These are phyloP conservation scores for Mycotypha africana DNA, from an alignment of 371 early-diverging fungal genomes.

Conservation along the genomic window DNA sequence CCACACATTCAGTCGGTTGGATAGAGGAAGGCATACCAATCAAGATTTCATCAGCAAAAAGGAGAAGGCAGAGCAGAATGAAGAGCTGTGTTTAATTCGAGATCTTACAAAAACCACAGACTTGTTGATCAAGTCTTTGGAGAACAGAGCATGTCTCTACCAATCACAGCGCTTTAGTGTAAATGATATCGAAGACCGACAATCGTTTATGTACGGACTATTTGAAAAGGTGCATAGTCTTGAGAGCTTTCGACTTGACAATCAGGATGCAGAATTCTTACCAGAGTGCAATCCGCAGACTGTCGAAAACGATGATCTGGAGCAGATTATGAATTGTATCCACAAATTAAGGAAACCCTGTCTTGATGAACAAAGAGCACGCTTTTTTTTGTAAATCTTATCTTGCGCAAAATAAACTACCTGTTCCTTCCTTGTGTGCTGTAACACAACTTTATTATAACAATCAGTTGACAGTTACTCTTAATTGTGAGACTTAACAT, in stretches of 20 bases:
- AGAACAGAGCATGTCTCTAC: conserved; percentile 13
- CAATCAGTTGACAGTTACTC: no score
- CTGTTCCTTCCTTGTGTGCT: no score
- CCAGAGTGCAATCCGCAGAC: neutral
- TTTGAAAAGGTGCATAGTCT: conserved; percentile 26
- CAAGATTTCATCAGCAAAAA: conserved; percentile 9
- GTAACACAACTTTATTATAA: no score
- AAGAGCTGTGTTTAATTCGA: conserved; percentile 30
- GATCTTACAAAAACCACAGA: conserved; percentile 47
- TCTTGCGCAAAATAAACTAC: no score
- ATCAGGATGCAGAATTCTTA: conserved; percentile 26
- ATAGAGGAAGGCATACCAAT: conserved; percentile 22
- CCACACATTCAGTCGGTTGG: conserved; percentile 14
- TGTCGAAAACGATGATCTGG: conserved; percentile 14
- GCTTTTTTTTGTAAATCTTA: conserved; percentile 10
- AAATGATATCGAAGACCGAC: conserved; percentile 8
- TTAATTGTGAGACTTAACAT: no score
- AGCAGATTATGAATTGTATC: conserved; percentile 21
- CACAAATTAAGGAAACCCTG: conserved; percentile 18
- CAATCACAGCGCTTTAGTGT: conserved; percentile 10
- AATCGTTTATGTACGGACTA: conserved; percentile 7
- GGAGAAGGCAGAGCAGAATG: conserved; percentile 13
- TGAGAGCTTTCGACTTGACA: conserved; percentile 20
- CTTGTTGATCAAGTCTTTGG: conserved; percentile 43
- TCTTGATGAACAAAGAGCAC: conserved; percentile 31